phyloP scores from a whole-genome alignment of 352 stramenopile species.

The Phytophthora tubulina region DNA sequence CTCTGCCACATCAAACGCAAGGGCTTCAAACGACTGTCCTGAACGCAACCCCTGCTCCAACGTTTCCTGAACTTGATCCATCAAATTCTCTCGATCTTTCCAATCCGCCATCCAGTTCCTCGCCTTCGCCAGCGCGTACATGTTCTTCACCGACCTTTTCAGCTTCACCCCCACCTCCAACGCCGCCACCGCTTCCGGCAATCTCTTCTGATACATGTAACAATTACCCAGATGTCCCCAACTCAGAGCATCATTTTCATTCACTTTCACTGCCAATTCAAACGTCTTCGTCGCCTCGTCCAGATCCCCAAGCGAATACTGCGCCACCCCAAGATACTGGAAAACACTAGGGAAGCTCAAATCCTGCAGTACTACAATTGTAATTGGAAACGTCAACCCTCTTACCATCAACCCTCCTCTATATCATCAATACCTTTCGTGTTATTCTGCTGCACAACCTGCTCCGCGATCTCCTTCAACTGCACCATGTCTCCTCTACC shows the following conservation, averaged over 20 bases:
- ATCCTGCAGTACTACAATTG: slow-evolving; percentile 38
- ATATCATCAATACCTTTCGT: slow-evolving; percentile 35
- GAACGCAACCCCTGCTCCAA: slow-evolving; percentile 37
- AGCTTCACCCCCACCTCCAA: slow-evolving; percentile 62
- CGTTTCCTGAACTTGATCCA: slow-evolving; percentile 44
- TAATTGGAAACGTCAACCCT: too few species aligned
- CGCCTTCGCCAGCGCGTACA: slow-evolving; percentile 67
- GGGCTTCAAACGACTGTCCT: slow-evolving; percentile 19
- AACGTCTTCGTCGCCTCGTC: slow-evolving; percentile 70
- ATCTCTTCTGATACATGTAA: slow-evolving; percentile 65
- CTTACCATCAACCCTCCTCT: too few species aligned
- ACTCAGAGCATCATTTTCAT: slow-evolving; percentile 53
- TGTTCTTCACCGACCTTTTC: slow-evolving; percentile 44
- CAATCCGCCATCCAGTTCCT: slow-evolving; percentile 79
- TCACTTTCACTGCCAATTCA: slow-evolving; percentile 56
- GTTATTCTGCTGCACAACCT: slow-evolving; percentile 56
- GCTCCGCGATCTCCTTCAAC: slow-evolving; percentile 49
- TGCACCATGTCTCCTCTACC: slow-evolving; percentile 53
- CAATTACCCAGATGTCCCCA: slow-evolving; percentile 81
- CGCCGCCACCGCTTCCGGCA: slow-evolving; percentile 52
- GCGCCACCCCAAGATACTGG: slow-evolving; percentile 73
- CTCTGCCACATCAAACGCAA: slow-evolving; percentile 63
- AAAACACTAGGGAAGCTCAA: slow-evolving; percentile 58
- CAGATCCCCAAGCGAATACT: slow-evolving; percentile 77
- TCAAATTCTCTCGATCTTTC: slow-evolving; percentile 60